Conservation (phyloP, 495 filamentous ascomycete genomes). For the Durotheca rogersii region DNA sequence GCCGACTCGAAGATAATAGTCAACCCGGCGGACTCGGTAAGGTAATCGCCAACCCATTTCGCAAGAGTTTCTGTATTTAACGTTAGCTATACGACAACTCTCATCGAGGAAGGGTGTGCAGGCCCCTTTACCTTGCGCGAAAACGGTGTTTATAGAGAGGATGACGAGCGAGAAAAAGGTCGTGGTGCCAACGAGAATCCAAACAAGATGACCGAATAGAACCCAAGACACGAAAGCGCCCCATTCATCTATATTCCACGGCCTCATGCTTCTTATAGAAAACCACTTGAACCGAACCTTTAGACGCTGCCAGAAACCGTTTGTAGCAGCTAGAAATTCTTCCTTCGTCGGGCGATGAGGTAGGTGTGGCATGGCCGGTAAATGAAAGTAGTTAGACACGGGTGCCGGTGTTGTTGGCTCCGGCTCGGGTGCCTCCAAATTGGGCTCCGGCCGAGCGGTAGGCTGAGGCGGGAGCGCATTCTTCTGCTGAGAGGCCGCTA, state of each 20-base stretch:
- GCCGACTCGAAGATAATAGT: conserved; percentile 97
- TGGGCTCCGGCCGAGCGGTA: conserved; percentile 5
- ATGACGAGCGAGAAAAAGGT: conserved; percentile 95
- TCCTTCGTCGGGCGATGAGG: conserved; percentile 89
- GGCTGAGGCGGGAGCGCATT: conserved; percentile 7
- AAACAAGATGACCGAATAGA: conserved; percentile 86
- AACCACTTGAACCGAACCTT: conserved; percentile 97
- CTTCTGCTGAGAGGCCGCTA: conserved; percentile 21
- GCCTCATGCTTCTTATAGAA: conserved; percentile 89
- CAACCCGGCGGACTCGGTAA: conserved; percentile 91
- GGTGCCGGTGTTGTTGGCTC: conserved; percentile 42
- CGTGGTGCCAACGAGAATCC: conserved; percentile 92
- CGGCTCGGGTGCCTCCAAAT: conserved; percentile 22
- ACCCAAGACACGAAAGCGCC: conserved; percentile 95
- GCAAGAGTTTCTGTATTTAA: conserved; percentile 75
- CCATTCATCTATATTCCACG: conserved; percentile 94
- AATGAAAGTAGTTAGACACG: conserved; percentile 59
- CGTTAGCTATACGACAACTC: conserved; percentile 9
- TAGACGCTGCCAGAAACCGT: conserved; percentile 86
- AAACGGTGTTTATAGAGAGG: conserved; percentile 88
- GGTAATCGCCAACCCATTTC: conserved; percentile 89
- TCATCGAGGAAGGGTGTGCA: too few species aligned
- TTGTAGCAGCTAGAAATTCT: conserved; percentile 88
- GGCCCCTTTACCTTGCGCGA: conserved; percentile 74
- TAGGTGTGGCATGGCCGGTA: conserved; percentile 63